Percentiles rank a stretch among this genome's conserved stretches.
These are phyloP conservation scores for Coemansia furcata DNA, from an alignment of 192 early-diverging fungal genomes.

Conservation along the genomic window DNA sequence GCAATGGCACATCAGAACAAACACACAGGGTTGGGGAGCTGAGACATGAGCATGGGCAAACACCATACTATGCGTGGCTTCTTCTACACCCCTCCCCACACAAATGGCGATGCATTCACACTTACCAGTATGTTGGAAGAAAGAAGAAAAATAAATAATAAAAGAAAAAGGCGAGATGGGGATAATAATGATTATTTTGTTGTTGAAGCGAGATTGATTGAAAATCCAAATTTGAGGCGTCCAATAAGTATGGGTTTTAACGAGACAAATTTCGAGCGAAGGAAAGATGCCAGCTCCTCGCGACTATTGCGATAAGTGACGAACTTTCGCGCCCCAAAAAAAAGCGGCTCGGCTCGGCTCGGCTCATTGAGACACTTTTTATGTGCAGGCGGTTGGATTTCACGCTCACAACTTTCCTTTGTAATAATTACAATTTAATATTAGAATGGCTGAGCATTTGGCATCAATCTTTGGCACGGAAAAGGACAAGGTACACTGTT, in stretches of 20 bases:
- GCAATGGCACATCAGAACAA: not conserved
- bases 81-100: not conserved
- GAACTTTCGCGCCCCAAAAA: not conserved
- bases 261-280: not conserved
- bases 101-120: not conserved
- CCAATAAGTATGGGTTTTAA: not conserved
- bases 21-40: too few relatives aligned
- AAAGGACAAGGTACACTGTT: constrained; percentile 99
- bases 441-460: constrained; percentile 74
- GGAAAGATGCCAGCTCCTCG: not conserved
- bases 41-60: not conserved
- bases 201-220: not conserved
- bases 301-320: too few relatives aligned
- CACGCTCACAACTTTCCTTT: not conserved
- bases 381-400: not conserved
- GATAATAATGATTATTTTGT: constrained; percentile 7
- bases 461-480: constrained; percentile 96
- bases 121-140: constrained; percentile 4
- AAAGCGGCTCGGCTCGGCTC: not conserved
- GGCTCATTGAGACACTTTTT: not conserved
- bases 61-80: not conserved
- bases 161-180: not conserved
- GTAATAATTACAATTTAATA: not conserved
- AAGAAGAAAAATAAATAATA: not conserved
- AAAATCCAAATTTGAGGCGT: not conserved